These are phyloP conservation scores for Lepidium campestre DNA, from an alignment of 441 rosid species.

Conservation along the genomic window DNA sequence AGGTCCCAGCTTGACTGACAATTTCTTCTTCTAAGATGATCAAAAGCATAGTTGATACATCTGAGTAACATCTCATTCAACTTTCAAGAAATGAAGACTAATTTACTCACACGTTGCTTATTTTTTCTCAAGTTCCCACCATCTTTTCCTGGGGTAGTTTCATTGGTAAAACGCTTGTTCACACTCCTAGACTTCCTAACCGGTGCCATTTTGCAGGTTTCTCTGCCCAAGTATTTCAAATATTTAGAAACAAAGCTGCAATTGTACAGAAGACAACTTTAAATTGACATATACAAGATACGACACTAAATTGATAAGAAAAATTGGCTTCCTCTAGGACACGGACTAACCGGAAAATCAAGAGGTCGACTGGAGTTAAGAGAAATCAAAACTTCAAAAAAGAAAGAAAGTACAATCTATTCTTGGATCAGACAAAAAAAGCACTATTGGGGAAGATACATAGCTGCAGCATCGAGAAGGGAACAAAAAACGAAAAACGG, in stretches of 20 bases:
- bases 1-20: constrained; percentile 74
- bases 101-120: constrained; percentile 46
- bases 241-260: background rate
- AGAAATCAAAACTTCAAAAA: background rate
- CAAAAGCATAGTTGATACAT: background rate
- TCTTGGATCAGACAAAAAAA: constrained; percentile 23
- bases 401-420: background rate
- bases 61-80: background rate
- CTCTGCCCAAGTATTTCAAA: constrained; percentile 1
- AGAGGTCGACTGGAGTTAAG: background rate
- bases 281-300: background rate
- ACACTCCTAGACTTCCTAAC: constrained; percentile 62
- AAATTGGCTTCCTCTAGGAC: background rate
- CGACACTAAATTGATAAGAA: background rate
- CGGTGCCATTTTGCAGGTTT: constrained; percentile 53
- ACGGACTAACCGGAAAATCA: background rate
- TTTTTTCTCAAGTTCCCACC: constrained; percentile 44
- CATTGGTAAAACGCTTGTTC: constrained; percentile 40
- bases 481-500: background rate
- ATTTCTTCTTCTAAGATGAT: constrained; percentile 50
- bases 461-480: constrained; percentile 14
- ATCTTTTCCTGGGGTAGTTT: constrained; percentile 37
- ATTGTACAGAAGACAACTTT: background rate
- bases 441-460: background rate
- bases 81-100: background rate